Evolutionary conservation across 768 basidiomycete species (phyloP), one percentile per base, ranked within the genome.

Genomic region (Lactifluus echinatus): DNA sequence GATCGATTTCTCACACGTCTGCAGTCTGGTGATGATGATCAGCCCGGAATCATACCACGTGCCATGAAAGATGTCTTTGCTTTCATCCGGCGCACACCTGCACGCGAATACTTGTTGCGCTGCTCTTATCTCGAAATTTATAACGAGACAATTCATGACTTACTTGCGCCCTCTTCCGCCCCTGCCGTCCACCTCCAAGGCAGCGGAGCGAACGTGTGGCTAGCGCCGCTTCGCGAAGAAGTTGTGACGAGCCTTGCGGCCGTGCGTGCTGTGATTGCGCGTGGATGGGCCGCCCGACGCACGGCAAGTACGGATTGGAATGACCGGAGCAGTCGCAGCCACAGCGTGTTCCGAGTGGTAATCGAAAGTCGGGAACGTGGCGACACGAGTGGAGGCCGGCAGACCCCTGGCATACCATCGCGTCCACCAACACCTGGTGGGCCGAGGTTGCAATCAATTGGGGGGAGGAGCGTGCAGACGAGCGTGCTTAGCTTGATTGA

Each of bases 261-360:
- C 37, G 91, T 98, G 14, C 81, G 83, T 52, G 89, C 90, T 57
- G 87, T 97, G 4, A 72, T 99, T 64, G 78, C 81, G 65, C 75
- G 91, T 23, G 95, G 95, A 4, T 92, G 96, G 68, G 82, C 86
- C 3, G 85, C 91, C 65, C 75, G 95, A 49, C 76, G 92, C 59
- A 96, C 93, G 3, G 94, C 93, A 0, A 89, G 84, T 64, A 99
- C 96, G n/a, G 95, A 99, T 66, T 99, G 95, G 95, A 99, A 99
- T 67, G 89, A 93, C 65, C 74, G 95, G 57, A 93, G 90, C 73
- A 93, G 90, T 67, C 78, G 95, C 33, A 93, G 91, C 73, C 95
- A 97, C 69, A 90, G 88, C 62, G 89, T 98, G 0, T 96, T 98
- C 70, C 76, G 93, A 29, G 79, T 97, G 28, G 94, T 98, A 0